Percentiles rank a stretch among this genome's conserved stretches.
Conservation (phyloP, 306 rosid species). For the Sesbania bispinosa region DNA sequence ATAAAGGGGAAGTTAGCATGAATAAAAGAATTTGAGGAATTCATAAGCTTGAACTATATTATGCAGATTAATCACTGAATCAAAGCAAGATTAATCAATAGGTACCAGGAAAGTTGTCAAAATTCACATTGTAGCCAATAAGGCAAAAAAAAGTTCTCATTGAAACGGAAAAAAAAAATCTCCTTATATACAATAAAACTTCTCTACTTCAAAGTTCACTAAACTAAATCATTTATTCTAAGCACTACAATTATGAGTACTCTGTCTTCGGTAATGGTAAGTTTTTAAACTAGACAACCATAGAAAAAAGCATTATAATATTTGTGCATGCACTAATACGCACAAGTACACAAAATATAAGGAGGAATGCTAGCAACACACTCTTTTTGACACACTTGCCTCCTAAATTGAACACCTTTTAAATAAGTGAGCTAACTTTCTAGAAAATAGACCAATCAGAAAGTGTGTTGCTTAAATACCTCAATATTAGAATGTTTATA, state of each 20-base stretch:
- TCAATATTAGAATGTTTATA: not conserved
- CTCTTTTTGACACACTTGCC: no score
- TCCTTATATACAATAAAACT: not conserved
- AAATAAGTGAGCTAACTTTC: no score
- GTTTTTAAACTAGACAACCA: not conserved
- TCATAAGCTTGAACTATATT: slow-evolving; percentile 10
- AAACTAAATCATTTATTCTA: not conserved
- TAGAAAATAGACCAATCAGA: no score
- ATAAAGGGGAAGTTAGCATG: slow-evolving; percentile 38
- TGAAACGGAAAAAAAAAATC: not conserved
- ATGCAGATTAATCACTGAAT: not conserved
- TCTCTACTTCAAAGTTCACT: slow-evolving; percentile 1
- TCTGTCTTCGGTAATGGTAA: not conserved
- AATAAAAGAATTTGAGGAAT: slow-evolving; percentile 14
- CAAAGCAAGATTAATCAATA: slow-evolving; percentile 8
- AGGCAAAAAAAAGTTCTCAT: not conserved
- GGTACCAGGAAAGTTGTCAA: not conserved
- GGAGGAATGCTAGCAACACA: no score
- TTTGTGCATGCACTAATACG: not conserved
- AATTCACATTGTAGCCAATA: not conserved
- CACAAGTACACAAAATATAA: slow-evolving; percentile 7
- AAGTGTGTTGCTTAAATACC: no score
- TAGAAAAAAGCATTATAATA: not conserved
- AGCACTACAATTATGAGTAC: slow-evolving; percentile 5
- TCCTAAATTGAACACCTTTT: no score